Evolutionary conservation across 768 basidiomycete species (phyloP).

Genomic region (Suillus lakei): DNA sequence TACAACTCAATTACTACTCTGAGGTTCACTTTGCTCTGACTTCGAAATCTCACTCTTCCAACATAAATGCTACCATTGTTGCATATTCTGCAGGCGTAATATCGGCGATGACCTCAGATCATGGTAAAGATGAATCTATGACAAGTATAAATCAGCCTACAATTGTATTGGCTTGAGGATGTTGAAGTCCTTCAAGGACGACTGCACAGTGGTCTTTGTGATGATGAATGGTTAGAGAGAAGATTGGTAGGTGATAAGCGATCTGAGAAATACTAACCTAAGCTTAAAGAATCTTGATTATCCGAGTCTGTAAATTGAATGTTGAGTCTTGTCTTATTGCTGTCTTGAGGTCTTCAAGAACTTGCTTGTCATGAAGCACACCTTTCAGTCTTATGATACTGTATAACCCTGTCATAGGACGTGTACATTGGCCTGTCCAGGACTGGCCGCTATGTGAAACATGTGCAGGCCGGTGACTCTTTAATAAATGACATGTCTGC

Average conservation of each 20-base stretch:
- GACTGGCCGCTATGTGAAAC: too few relatives aligned
- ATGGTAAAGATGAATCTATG: background rate
- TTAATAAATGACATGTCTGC: too few relatives aligned
- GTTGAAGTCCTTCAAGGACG: background rate
- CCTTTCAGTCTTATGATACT: too few relatives aligned
- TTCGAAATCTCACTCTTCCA: background rate
- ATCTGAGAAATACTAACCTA: constrained; percentile 1
- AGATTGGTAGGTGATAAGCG: background rate
- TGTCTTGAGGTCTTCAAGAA: background rate
- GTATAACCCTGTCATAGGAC: too few relatives aligned
- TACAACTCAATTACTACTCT: background rate
- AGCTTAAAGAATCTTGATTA: background rate
- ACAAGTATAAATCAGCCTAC: background rate
- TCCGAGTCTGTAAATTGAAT: background rate
- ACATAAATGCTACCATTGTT: background rate
- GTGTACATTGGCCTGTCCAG: too few relatives aligned
- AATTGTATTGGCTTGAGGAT: background rate
- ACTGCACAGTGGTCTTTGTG: background rate
- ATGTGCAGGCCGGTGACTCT: too few relatives aligned
- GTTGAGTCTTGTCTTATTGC: background rate
- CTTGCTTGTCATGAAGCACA: background rate
- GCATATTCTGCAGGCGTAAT: background rate
- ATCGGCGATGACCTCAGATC: background rate
- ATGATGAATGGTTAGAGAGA: background rate
- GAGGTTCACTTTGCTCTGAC: background rate